Evolutionary conservation across 345 rosid genomes (phyloP).

Genomic region (Corchorus olitorius): DNA sequence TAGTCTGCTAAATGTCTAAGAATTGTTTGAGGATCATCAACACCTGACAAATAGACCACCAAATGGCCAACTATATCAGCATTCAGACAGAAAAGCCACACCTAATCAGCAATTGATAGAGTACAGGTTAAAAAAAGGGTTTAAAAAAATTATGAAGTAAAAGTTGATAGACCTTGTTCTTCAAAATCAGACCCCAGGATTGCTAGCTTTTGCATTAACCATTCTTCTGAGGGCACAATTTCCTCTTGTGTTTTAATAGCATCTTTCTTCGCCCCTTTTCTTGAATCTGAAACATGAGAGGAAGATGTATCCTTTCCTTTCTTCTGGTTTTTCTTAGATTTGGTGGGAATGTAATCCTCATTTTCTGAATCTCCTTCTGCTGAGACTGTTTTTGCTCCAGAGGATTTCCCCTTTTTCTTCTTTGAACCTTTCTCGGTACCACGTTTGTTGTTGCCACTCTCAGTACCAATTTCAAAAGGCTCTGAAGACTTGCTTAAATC

Average conservation of each 20-base stretch:
- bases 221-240: conserved; percentile 72
- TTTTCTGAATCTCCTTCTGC: conserved; percentile 60
- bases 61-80: conserved; percentile 20
- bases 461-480: conserved; percentile 48
- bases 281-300: conserved; percentile 51
- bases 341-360: conserved; percentile 58
- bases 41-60: conserved; percentile 48
- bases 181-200: conserved; percentile 72
- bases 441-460: conserved; percentile 44
- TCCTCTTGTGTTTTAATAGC: conserved; percentile 55
- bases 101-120: conserved; percentile 14
- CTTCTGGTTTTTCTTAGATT: conserved; percentile 87
- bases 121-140: background rate
- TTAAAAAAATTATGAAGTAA: background rate
- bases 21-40: conserved; percentile 58
- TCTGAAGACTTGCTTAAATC: conserved; percentile 52
- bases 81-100: background rate
- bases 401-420: conserved; percentile 82
- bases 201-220: conserved; percentile 70
- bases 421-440: conserved; percentile 64
- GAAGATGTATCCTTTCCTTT: conserved; percentile 73
- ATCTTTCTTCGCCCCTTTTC: conserved; percentile 71
- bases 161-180: conserved; percentile 64
- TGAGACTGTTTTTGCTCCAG: conserved; percentile 47
- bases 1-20: conserved; percentile 62